phyloP scores from a whole-genome alignment of 495 filamentous ascomycete species.

The Jackrogersella minutella region DNA sequence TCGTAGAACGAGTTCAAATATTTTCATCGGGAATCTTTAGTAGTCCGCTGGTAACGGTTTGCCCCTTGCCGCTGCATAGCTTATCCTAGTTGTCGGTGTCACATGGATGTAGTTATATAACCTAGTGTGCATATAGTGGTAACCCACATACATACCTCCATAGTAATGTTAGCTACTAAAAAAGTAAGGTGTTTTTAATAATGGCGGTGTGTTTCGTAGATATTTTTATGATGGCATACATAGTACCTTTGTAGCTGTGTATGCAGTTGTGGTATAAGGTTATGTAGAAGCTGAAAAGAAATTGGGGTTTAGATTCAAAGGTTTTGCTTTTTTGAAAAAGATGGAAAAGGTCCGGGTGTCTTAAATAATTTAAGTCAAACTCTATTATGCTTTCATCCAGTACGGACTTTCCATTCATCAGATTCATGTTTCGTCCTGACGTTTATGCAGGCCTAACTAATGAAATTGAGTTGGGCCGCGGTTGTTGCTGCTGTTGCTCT shows the following conservation, averaged over 20 bases:
- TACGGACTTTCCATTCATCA: conserved; percentile 3
- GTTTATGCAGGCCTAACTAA: conserved; percentile 7
- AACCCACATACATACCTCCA: conserved; percentile 2
- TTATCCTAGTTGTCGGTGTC: conserved; percentile 1
- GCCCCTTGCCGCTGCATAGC: conserved; percentile 7
- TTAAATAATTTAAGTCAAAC: neutral
- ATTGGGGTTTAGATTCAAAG: neutral
- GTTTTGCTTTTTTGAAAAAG: neutral
- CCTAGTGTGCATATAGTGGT: neutral
- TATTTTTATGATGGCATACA: conserved; percentile 11
- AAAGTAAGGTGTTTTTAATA: neutral
- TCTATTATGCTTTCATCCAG: neutral
- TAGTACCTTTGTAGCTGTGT: too few relatives aligned
- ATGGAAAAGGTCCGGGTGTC: conserved; percentile 6
- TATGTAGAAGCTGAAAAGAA: neutral
- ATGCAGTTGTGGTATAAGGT: neutral
- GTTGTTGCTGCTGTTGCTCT: neutral
- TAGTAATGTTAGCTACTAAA: too few relatives aligned
- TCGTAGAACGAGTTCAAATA: conserved; percentile 9
- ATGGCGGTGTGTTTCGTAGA: conserved; percentile 21
- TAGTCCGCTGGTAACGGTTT: neutral
- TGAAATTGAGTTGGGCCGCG: conserved; percentile 8
- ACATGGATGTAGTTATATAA: neutral
- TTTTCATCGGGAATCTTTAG: neutral
- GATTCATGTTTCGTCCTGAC: neutral